Evolutionary conservation across 2,329 filamentous ascomycete genomes (phyloP), one percentile per base, ranked within the genome.

Genomic region (Coleophoma crateriformis): DNA sequence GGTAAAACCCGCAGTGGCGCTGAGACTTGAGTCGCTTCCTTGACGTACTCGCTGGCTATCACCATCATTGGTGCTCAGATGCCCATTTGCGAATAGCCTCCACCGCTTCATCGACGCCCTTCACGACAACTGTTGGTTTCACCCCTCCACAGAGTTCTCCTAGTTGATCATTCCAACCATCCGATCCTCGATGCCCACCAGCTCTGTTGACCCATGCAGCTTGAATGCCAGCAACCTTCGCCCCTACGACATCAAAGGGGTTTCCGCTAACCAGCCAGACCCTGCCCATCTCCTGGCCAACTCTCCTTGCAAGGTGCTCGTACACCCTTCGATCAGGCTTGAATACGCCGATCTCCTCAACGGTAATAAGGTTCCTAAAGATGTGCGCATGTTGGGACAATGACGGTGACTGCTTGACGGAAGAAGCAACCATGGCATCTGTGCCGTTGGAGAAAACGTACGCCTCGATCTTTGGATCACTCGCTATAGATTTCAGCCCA

Each of bases 371-470:
- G 7, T 74, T 70, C 49, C 72, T 70, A 60, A 87, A 82, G 14
- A 60, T 51, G 3, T 45, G 51, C 2, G 67, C 67, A 50, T 78
- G 69, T 1, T 72, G 69, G 0, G 73, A 71, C 0, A 88, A 71
- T 33, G 77, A 76, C 0, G 75, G 73, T 0, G 83, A 85, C 7
- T 71, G 71, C 8, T 69, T 67, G 4, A 90, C 69, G 0, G 84
- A 85, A 19, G 77, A 75, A 1, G 69, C 67, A 3, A 89, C 74
- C 82, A 88, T 88, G 3, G 66, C 62, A 1, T 72, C 62, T 0
- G 82, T 85, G 27, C 86, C 86, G 59, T 90, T 90, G 4, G 83
- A 85, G 65, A 90, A 90, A 39, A 88, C 68, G 49, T 84, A 82
- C 0, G 80, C 67, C 11, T 54, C 47, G 10, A 86, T 63, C 1